Base-by-base conservation (phyloP, 495 filamentous ascomycete genomes). In the Talaromyces thailandensis region DNA sequence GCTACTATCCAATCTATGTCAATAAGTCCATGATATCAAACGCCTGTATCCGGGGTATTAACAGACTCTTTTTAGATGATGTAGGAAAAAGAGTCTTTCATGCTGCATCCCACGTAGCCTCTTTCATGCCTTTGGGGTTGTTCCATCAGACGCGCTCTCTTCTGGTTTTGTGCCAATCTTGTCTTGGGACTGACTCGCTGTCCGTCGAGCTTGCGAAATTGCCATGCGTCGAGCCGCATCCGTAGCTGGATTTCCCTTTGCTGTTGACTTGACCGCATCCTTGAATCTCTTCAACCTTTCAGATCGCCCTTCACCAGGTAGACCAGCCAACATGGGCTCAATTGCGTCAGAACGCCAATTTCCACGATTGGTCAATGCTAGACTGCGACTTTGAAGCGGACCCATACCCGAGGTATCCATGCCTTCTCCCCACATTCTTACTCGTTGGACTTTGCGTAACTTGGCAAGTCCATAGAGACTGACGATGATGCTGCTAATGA, bases 361-460 rank as follows among this genome's bases (percentile, higher is more conserved):
- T 3, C 69, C 64, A 1, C 75, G 74, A 50, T 69, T 68, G 40
- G 64, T 59, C 1, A 69, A 66, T 11, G 69, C 66, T 37, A 79
- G 64, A 50, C 28, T 53, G 18, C 74, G 69, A 43, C 52, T 26
- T 18, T 48, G 31, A 6, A 65, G 60, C 40, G 71, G 69, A 23
- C 76, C 77, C 16, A 67, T 72, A 28, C 77, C 76, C 12, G 73
- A 65, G 48, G 58, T 51, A 32, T 61, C 59, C 59, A 61, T 52
- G 53, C 64, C 64, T 64, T 82, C 80, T 40, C 80, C 81, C 80
- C 80, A 93, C 93, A 98, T 98, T 62, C 89, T 91, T 63, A 98
- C 84, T 52, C 92, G 83, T 74, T 96, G 93, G 31, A 98, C 87
- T 71, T 88, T 88, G 56, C 90, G 84, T 48, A 98, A 82, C 71